Percentiles rank a stretch among this genome's conserved stretches.
Conservation (phyloP, 768 basidiomycete genomes). For the Auriscalpium microsporum region DNA sequence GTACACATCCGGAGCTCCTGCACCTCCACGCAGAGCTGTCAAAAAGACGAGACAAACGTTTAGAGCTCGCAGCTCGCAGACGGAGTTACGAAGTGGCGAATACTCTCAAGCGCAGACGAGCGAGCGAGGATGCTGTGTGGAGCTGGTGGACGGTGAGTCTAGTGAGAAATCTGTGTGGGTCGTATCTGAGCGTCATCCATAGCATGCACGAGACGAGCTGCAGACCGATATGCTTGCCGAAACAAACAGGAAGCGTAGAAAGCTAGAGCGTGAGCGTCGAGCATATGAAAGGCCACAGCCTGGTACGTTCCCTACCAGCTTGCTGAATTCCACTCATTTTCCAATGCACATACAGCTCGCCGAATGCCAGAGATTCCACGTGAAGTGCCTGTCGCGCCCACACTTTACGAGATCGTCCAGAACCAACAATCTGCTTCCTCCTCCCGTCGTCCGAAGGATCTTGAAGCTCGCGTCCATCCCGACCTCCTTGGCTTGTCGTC, state of each 20-base stretch:
- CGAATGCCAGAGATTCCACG: constrained; percentile 50
- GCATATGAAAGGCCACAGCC: constrained; percentile 68
- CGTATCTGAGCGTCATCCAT: constrained; percentile 2
- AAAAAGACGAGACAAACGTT: constrained; percentile 69
- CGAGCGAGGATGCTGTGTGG: constrained; percentile 77
- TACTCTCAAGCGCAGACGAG: constrained; percentile 49
- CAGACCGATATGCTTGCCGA: constrained; percentile 87
- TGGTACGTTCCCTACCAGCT: constrained; percentile 33
- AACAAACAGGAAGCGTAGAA: constrained; percentile 76
- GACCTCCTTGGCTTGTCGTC: constrained; percentile 21
- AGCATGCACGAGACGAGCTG: constrained; percentile 71
- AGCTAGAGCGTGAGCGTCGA: constrained; percentile 79
- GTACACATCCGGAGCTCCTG: constrained; percentile 77
- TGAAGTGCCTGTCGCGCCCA: constrained; percentile 46
- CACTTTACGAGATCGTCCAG: constrained; percentile 60
- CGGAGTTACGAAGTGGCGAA: constrained; percentile 60
- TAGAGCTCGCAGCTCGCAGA: constrained; percentile 72
- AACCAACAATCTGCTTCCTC: constrained; percentile 26
- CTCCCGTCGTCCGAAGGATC: constrained; percentile 13
- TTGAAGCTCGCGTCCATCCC: constrained; percentile 21
- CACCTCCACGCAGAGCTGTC: constrained; percentile 75
- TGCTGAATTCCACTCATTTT: not conserved
- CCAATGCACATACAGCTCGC: constrained; percentile 33
- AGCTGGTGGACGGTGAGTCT: constrained; percentile 60
- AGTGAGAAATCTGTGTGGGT: not conserved